Conservation (phyloP, 2,329 filamentous ascomycete species). For the Geosmithia flava region DNA sequence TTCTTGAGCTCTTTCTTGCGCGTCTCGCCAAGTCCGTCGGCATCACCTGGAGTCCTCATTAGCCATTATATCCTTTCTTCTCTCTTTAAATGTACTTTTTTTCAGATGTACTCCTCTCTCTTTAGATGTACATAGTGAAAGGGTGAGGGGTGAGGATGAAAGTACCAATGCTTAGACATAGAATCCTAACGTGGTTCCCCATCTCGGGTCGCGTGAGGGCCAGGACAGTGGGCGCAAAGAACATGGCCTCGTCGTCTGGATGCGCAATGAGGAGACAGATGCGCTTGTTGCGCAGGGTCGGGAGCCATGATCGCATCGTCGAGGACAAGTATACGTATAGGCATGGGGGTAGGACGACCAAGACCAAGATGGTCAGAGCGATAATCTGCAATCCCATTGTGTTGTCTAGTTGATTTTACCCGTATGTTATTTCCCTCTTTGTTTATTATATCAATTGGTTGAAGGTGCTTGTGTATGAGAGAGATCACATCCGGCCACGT, state of each 20-base stretch:
- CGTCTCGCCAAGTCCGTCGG: slow-evolving; percentile 74
- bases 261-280: slow-evolving; percentile 92
- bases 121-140: too few relatives aligned
- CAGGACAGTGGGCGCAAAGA: slow-evolving; percentile 83
- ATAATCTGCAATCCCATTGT: slow-evolving; percentile 2
- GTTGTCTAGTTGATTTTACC: neutral
- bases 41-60: slow-evolving; percentile 47
- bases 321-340: slow-evolving; percentile 40
- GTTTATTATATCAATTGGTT: too few relatives aligned
- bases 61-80: neutral
- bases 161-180: slow-evolving; percentile 77
- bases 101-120: too few relatives aligned
- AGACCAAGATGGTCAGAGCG: slow-evolving; percentile 12
- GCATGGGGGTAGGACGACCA: slow-evolving; percentile 30
- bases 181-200: slow-evolving; percentile 85
- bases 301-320: slow-evolving; percentile 40
- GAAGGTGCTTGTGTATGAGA: too few relatives aligned
- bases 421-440: too few relatives aligned
- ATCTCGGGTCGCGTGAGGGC: slow-evolving; percentile 68
- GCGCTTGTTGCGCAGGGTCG: slow-evolving; percentile 65
- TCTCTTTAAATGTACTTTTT: neutral
- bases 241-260: slow-evolving; percentile 98
- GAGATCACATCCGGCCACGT: too few relatives aligned
- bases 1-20: slow-evolving; percentile 74
- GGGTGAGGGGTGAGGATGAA: neutral